phyloP scores from a whole-genome alignment of 1,284 basidiomycete genomes.

The Puccinia polysora region DNA sequence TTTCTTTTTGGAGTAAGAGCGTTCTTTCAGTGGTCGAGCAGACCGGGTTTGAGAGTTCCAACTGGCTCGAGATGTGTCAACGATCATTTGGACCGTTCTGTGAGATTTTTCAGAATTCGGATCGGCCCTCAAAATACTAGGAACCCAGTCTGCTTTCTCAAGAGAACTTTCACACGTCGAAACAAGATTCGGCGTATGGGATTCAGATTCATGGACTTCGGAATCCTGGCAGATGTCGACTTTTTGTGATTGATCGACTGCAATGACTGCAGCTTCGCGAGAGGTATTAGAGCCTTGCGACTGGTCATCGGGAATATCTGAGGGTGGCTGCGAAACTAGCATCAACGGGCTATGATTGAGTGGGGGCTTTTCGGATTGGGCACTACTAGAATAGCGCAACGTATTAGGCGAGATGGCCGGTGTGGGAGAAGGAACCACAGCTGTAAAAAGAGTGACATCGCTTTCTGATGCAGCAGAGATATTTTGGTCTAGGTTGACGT shows the following conservation, averaged over 20 bases:
- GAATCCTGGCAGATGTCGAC: background rate
- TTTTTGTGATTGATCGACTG: slow-evolving; percentile 3
- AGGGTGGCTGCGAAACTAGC: background rate
- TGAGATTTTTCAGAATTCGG: background rate
- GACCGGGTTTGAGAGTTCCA: slow-evolving; percentile 25
- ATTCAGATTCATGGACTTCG: background rate
- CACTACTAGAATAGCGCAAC: background rate
- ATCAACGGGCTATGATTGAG: background rate
- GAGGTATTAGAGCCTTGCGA: too few species aligned
- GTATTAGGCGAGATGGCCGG: background rate
- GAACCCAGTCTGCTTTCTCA: slow-evolving; percentile 31
- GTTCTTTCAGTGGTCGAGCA: background rate
- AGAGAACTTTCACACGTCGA: background rate
- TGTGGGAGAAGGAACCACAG: background rate
- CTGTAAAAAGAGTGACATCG: background rate
- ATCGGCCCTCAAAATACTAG: slow-evolving; percentile 25
- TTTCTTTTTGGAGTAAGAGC: slow-evolving; percentile 17
- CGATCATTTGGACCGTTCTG: slow-evolving; percentile 29
- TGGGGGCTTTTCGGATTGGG: background rate
- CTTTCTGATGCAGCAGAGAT: background rate
- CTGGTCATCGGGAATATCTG: too few species aligned
- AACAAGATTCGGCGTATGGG: background rate
- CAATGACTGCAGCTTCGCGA: too few species aligned
- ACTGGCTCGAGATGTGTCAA: slow-evolving; percentile 40
- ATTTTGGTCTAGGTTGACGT: background rate